Evolutionary conservation across 2,329 filamentous ascomycete species (phyloP).

Genomic region (Diplocarpon mali): DNA sequence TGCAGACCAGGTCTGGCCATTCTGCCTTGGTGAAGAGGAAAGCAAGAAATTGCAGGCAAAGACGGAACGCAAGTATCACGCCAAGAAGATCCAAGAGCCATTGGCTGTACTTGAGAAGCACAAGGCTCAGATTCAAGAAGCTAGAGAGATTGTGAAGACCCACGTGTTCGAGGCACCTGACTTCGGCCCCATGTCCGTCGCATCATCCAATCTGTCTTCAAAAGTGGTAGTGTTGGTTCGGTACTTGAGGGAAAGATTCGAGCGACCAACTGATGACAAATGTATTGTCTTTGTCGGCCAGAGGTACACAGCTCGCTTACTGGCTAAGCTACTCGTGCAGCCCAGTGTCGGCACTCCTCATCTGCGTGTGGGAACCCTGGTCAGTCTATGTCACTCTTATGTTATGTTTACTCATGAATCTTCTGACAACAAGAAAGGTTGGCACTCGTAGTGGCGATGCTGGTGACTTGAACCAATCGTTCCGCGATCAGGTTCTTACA

Average conservation of each 20-base stretch:
- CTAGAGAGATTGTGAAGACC: constrained; percentile 42
- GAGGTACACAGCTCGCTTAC: constrained; percentile 63
- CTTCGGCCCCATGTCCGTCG: constrained; percentile 7
- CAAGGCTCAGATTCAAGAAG: constrained; percentile 46
- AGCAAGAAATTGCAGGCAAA: constrained; percentile 48
- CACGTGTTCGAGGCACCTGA: constrained; percentile 35
- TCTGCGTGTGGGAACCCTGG: constrained; percentile 51
- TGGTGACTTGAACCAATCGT: constrained; percentile 47
- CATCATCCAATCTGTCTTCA: constrained; percentile 43
- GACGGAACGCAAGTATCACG: constrained; percentile 33
- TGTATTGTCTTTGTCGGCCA: constrained; percentile 85
- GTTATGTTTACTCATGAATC: background rate
- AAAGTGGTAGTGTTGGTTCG: constrained; percentile 58
- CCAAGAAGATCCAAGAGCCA: constrained; percentile 18
- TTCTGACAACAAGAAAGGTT: constrained; percentile 13
- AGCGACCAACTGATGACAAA: constrained; percentile 42
- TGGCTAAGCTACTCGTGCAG: constrained; percentile 56
- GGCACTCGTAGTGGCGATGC: constrained; percentile 41
- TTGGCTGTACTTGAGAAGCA: constrained; percentile 38
- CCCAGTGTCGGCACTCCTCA: constrained; percentile 43
- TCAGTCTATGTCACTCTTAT: constrained; percentile 29
- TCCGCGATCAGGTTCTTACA: constrained; percentile 62
- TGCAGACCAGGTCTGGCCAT: constrained; percentile 69
- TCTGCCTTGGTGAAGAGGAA: constrained; percentile 54
- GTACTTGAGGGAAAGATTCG: constrained; percentile 53